These are phyloP conservation scores for Sporisorium exsertum DNA, from an alignment of 1,284 basidiomycete species.

Conservation along the genomic window DNA sequence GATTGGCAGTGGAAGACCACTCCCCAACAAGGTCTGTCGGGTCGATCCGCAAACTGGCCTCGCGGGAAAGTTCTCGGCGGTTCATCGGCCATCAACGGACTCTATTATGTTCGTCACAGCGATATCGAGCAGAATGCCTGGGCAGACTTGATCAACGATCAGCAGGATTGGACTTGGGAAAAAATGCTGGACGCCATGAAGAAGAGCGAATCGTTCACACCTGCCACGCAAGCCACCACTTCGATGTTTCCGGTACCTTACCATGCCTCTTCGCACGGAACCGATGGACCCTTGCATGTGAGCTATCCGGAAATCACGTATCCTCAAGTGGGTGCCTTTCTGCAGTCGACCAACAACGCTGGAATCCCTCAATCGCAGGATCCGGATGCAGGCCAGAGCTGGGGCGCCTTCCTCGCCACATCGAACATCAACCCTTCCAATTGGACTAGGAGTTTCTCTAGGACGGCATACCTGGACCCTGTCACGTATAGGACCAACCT, in stretches of 20 bases:
- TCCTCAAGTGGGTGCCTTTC: conserved; percentile 49
- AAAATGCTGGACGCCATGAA: conserved; percentile 69
- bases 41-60: conserved; percentile 20
- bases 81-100: conserved; percentile 60
- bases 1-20: conserved; percentile 61
- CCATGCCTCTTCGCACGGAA: conserved; percentile 71
- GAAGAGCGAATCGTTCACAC: conserved; percentile 72
- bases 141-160: conserved; percentile 39
- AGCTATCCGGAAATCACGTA: conserved; percentile 52
- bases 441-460: conserved; percentile 77
- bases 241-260: conserved; percentile 36
- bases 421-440: conserved; percentile 77
- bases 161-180: conserved; percentile 52
- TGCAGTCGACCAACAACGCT: conserved; percentile 56
- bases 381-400: conserved; percentile 73
- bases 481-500: conserved; percentile 76
- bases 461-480: conserved; percentile 78
- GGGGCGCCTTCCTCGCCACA: conserved; percentile 75
- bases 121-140: conserved; percentile 52
- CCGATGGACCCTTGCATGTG: conserved; percentile 71
- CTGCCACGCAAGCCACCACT: conserved; percentile 64
- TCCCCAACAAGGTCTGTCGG: conserved; percentile 31
- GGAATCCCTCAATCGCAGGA: conserved; percentile 72
- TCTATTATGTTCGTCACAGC: conserved; percentile 58
- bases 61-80: conserved; percentile 60